These are phyloP conservation scores for Flammula alnicola DNA, from an alignment of 1,284 basidiomycete species.

Conservation along the genomic window DNA sequence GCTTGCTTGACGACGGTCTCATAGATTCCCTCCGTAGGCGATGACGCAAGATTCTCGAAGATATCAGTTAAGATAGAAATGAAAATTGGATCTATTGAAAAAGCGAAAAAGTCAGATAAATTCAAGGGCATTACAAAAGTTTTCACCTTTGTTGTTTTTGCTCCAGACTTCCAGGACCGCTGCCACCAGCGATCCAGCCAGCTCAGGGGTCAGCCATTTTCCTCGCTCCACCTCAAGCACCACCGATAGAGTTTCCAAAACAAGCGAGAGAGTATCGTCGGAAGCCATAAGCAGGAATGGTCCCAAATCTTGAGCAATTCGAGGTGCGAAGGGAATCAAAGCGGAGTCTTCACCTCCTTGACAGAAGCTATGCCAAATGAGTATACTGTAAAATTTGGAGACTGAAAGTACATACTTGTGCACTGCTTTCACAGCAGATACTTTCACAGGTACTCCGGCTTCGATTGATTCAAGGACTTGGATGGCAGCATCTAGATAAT, in stretches of 20 bases:
- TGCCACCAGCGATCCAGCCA: slow-evolving; percentile 66
- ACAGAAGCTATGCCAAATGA: slow-evolving; percentile 59
- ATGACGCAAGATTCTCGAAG: slow-evolving; percentile 69
- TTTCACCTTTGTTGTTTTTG: slow-evolving; percentile 79
- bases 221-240: slow-evolving; percentile 78
- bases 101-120: neutral
- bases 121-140: neutral
- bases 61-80: slow-evolving; percentile 88
- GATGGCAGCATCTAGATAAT: slow-evolving; percentile 88
- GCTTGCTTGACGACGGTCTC: slow-evolving; percentile 74
- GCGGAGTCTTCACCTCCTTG: slow-evolving; percentile 62
- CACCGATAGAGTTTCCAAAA: slow-evolving; percentile 85
- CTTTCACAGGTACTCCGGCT: slow-evolving; percentile 84
- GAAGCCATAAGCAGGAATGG: slow-evolving; percentile 83
- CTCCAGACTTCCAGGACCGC: slow-evolving; percentile 81
- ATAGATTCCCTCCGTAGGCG: slow-evolving; percentile 64
- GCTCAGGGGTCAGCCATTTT: slow-evolving; percentile 68
- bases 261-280: slow-evolving; percentile 89
- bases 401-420: slow-evolving; percentile 67
- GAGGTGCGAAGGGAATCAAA: slow-evolving; percentile 67
- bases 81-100: slow-evolving; percentile 79
- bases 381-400: neutral
- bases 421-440: slow-evolving; percentile 92
- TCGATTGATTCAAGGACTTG: slow-evolving; percentile 79
- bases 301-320: slow-evolving; percentile 83